Percentiles rank a stretch among this genome's conserved stretches.
Evolutionary conservation across 2,329 filamentous ascomycete genomes (phyloP).

Genomic region (Thielaviopsis euricoi): DNA sequence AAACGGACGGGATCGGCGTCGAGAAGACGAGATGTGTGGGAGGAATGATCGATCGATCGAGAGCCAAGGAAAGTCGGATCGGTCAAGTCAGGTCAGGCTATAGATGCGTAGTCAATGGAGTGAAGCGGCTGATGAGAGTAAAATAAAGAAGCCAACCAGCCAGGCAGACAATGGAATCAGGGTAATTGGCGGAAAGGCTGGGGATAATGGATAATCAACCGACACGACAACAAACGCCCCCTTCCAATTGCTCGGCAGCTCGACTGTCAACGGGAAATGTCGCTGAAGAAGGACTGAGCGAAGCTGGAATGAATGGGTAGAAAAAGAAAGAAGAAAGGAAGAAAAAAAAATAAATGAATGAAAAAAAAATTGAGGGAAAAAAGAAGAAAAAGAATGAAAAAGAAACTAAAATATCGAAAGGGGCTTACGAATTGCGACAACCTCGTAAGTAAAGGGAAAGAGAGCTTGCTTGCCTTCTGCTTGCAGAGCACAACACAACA

Average conservation of each 20-base stretch:
- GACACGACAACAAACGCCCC: not conserved
- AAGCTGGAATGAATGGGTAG: not conserved
- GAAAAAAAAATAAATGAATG: not conserved
- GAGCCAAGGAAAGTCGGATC: not conserved
- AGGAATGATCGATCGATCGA: not conserved
- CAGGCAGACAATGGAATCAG: not conserved
- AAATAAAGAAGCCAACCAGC: not conserved
- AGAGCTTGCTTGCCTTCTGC: too few species aligned
- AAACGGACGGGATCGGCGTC: not conserved
- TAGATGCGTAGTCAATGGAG: not conserved
- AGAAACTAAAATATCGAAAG: slow-evolving; percentile 2
- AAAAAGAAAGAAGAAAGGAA: not conserved
- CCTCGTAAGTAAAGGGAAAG: not conserved
- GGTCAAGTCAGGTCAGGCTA: not conserved
- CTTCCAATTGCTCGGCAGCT: not conserved
- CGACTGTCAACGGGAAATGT: not conserved
- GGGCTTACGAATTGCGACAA: slow-evolving; percentile 1
- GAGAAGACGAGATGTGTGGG: not conserved
- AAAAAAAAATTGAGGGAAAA: not conserved
- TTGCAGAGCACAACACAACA: too few species aligned
- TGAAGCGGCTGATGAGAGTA: not conserved
- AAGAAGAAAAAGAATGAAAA: not conserved
- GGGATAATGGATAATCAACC: not conserved
- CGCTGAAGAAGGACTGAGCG: not conserved
- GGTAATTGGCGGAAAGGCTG: not conserved